Percentiles rank a stretch among this genome's conserved stretches.
phyloP scores from a whole-genome alignment of 352 stramenopile genomes.

The Phytophthora agathidicida region DNA sequence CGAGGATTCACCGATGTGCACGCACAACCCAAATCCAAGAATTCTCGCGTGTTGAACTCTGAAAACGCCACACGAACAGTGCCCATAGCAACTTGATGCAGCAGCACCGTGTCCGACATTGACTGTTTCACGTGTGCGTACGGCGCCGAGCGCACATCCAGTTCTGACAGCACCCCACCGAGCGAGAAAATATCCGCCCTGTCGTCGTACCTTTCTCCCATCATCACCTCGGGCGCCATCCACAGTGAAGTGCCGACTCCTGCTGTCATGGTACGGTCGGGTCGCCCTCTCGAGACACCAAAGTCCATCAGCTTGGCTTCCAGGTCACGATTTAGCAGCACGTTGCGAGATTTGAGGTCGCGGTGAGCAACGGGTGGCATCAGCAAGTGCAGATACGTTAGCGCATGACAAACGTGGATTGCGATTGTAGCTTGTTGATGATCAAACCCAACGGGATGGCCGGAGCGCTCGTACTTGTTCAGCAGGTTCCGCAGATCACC shows the following conservation, averaged over 20 bases:
- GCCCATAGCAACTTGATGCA: conserved; percentile 6
- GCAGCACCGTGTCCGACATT: conserved; percentile 14
- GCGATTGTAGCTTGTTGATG: conserved; percentile 24
- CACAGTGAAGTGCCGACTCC: conserved; percentile 14
- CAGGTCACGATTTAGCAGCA: conserved; percentile 7
- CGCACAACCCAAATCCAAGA: conserved; percentile 1
- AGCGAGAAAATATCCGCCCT: conserved; percentile 20
- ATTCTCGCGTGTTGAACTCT: conserved; percentile 4
- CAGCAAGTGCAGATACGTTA: conserved; percentile 18
- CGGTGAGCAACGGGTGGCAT: conserved; percentile 8
- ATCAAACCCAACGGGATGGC: conserved; percentile 18
- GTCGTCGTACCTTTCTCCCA: conserved; percentile 16
- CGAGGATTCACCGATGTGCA: conserved; percentile 7
- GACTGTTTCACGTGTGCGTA: conserved; percentile 6
- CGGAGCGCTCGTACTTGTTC: conserved; percentile 13
- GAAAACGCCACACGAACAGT: conserved; percentile 8
- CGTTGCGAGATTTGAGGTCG: conserved; percentile 17
- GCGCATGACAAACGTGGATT: conserved; percentile 19
- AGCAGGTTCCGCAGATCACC: conserved; percentile 45
- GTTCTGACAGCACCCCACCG: conserved; percentile 13
- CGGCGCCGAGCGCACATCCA: conserved; percentile 12
- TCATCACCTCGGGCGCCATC: conserved; percentile 19
- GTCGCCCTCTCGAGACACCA: conserved; percentile 42
- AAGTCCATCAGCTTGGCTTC: conserved; percentile 63
- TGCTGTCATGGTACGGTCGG: conserved; percentile 16